Conservation (phyloP, 805 yeast species). For the Clavispora santaluciae region DNA sequence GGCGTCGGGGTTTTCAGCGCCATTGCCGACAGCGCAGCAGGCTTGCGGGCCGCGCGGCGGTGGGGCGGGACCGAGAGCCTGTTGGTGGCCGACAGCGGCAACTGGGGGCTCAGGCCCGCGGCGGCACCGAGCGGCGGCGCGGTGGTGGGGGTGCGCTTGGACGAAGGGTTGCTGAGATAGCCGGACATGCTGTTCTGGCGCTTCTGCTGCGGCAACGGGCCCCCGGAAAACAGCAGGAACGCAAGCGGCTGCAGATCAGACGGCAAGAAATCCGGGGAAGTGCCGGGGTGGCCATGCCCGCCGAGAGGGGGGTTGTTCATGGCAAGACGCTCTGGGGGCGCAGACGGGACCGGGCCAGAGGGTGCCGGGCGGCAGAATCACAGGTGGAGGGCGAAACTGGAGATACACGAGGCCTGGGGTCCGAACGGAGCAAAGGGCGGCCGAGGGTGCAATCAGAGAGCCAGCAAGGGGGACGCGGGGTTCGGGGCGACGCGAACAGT, state of each 20-base stretch:
- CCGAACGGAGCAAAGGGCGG: too few species aligned
- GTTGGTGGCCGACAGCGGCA: background rate
- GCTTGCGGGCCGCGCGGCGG: conserved; percentile 4
- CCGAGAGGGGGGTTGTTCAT: conserved; percentile 12
- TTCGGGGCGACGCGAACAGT: too few species aligned
- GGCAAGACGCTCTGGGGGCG: background rate
- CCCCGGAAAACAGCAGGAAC: background rate
- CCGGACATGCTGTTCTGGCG: conserved; percentile 38
- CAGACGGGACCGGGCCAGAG: background rate
- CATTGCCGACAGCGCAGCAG: conserved; percentile 2
- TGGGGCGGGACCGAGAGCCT: conserved; percentile 5
- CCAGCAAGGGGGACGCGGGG: too few species aligned
- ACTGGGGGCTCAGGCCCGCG: conserved; percentile 11
- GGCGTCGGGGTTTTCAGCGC: conserved; percentile 36
- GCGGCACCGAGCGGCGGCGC: conserved; percentile 14
- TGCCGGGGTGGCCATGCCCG: background rate
- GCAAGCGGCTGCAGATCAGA: background rate
- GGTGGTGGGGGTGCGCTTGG: conserved; percentile 29
- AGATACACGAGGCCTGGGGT: too few species aligned
- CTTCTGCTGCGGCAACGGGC: conserved; percentile 24
- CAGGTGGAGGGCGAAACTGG: too few species aligned
- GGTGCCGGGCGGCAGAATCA: background rate
- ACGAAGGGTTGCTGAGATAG: conserved; percentile 27
- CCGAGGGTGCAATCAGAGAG: too few species aligned
- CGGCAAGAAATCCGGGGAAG: background rate